Conservation (phyloP, 768 basidiomycete genomes). For the Suillus brevipes region DNA sequence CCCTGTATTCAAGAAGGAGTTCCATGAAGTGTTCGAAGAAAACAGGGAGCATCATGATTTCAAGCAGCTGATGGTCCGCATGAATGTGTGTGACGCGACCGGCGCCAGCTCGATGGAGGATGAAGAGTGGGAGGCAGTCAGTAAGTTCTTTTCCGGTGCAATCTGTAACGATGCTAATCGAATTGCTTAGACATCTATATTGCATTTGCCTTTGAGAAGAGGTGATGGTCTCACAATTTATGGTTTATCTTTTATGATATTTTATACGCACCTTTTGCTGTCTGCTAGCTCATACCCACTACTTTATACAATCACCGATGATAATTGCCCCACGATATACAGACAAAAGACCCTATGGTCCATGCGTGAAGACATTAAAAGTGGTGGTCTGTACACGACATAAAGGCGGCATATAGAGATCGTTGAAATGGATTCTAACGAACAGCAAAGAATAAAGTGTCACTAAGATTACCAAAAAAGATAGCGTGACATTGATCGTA, state of each 20-base stretch:
- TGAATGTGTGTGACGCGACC: slow-evolving; percentile 87
- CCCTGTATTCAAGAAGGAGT: slow-evolving; percentile 80
- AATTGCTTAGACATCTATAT: slow-evolving; percentile 78
- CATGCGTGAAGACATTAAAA: neutral
- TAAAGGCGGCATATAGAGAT: neutral
- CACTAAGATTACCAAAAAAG: slow-evolving; percentile 30
- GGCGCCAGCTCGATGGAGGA: slow-evolving; percentile 93
- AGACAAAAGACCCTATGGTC: neutral
- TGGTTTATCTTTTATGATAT: slow-evolving; percentile 9
- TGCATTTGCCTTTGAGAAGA: slow-evolving; percentile 88
- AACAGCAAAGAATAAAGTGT: slow-evolving; percentile 18
- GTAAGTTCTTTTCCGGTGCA: slow-evolving; percentile 50
- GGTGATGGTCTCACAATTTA: slow-evolving; percentile 21
- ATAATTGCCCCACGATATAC: neutral
- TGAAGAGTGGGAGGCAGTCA: slow-evolving; percentile 98
- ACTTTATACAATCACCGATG: neutral
- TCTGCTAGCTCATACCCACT: neutral
- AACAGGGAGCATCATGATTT: slow-evolving; percentile 81
- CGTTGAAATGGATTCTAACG: neutral
- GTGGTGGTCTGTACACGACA: neutral
- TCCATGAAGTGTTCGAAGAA: slow-evolving; percentile 85
- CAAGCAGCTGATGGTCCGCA: slow-evolving; percentile 76
- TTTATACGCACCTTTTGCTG: neutral
- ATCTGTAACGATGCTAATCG: neutral
- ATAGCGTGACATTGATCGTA: slow-evolving; percentile 24